Conservation (phyloP, 345 rosid species). For the Anacardium occidentale region DNA sequence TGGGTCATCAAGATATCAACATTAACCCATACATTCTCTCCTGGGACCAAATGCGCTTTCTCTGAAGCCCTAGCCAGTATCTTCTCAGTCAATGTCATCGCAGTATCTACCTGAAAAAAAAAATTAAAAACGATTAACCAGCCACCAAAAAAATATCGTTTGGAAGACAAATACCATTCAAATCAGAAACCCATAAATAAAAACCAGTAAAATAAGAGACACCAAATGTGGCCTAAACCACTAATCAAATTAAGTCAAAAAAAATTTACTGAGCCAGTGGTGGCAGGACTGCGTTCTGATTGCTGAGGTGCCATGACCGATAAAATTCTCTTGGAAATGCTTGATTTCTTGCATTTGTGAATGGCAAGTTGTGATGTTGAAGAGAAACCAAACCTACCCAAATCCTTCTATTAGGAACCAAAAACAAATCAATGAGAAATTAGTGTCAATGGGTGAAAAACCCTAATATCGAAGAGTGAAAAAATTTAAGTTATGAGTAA, state of each 20-base stretch:
- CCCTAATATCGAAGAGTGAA: too few species aligned
- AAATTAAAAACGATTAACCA: too few species aligned
- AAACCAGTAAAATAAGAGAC: background rate
- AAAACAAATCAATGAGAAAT: background rate
- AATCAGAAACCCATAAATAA: background rate
- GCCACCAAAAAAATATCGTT: too few species aligned
- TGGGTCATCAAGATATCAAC: slow-evolving; percentile 96
- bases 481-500: background rate
- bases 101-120: slow-evolving; percentile 70
- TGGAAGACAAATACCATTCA: too few species aligned
- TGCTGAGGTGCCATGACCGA: slow-evolving; percentile 85
- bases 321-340: slow-evolving; percentile 49
- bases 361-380: slow-evolving; percentile 43
- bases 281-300: slow-evolving; percentile 63
- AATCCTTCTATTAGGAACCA: slow-evolving; percentile 39
- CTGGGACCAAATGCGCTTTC: slow-evolving; percentile 69
- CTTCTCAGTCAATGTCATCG: slow-evolving; percentile 97
- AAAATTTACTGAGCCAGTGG: slow-evolving; percentile 74
- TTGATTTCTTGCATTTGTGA: slow-evolving; percentile 47
- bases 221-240: background rate
- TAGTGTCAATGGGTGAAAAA: background rate
- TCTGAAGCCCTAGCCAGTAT: slow-evolving; percentile 81
- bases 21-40: slow-evolving; percentile 94
- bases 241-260: background rate
- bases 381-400: slow-evolving; percentile 45